phyloP scores from a whole-genome alignment of 345 rosid species.

The Gossypium herbaceum region DNA sequence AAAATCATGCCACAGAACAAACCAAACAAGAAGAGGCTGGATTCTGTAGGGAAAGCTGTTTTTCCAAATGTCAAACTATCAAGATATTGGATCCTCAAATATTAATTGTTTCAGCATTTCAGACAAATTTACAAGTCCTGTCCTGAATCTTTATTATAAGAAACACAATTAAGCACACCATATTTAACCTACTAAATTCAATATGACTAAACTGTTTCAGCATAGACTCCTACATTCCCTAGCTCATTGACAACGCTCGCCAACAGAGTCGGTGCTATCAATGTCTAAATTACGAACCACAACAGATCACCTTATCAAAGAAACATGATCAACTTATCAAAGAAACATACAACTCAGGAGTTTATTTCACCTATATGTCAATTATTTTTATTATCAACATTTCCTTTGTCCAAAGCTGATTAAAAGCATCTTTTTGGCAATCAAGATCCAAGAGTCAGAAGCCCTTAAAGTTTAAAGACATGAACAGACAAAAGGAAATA shows the following conservation, averaged over 20 bases:
- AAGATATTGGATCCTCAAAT: not conserved
- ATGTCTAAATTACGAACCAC: not conserved
- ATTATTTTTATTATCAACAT: not conserved
- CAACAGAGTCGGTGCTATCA: not conserved
- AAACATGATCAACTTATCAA: not conserved
- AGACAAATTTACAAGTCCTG: slow-evolving; percentile 3
- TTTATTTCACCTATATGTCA: not conserved
- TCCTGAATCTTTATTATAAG: not conserved
- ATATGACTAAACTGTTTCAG: not conserved
- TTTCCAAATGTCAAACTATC: not conserved
- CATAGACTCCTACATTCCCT: not conserved
- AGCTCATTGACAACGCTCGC: not conserved
- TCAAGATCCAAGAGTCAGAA: not conserved
- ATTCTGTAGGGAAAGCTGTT: not conserved
- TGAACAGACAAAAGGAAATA: not conserved
- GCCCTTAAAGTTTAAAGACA: not conserved
- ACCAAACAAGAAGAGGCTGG: not conserved
- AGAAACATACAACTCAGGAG: too few species aligned
- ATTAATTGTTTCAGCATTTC: too few species aligned
- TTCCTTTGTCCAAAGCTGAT: not conserved
- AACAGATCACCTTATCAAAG: not conserved
- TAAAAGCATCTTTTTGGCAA: not conserved
- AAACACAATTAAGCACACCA: not conserved
- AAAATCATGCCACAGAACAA: slow-evolving; percentile 12
- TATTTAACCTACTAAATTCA: not conserved